Conservation (phyloP, 2,329 filamentous ascomycete species). For the Aureobasidium leucospermi region DNA sequence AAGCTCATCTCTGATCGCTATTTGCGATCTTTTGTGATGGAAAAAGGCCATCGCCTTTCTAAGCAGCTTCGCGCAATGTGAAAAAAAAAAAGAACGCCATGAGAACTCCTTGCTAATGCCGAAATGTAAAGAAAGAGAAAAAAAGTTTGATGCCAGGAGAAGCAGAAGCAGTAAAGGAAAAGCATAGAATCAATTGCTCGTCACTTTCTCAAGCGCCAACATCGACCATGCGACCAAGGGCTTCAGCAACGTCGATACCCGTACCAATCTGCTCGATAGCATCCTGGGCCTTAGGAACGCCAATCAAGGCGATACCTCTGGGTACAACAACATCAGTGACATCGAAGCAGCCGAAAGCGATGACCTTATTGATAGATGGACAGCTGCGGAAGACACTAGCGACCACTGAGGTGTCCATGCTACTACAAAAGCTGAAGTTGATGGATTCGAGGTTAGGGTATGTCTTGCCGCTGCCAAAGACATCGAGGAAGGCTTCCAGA, state of each 20-base stretch:
- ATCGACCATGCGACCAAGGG: slow-evolving; percentile 25
- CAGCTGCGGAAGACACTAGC: slow-evolving; percentile 44
- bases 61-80: background rate
- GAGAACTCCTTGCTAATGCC: slow-evolving; percentile 1
- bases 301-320: slow-evolving; percentile 51
- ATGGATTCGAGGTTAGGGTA: slow-evolving; percentile 66
- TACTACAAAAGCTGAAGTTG: slow-evolving; percentile 54
- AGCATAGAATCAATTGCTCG: too few species aligned
- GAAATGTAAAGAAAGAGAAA: background rate
- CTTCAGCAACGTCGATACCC: slow-evolving; percentile 29
- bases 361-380: slow-evolving; percentile 44
- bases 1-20: background rate
- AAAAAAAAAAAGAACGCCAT: background rate
- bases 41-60: background rate
- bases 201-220: slow-evolving; percentile 16
- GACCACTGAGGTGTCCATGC: slow-evolving; percentile 46
- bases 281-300: slow-evolving; percentile 51
- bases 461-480: slow-evolving; percentile 55
- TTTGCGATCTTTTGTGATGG: background rate
- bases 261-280: slow-evolving; percentile 46
- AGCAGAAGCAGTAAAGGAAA: background rate
- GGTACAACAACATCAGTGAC: slow-evolving; percentile 51
- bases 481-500: slow-evolving; percentile 61
- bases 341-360: slow-evolving; percentile 57
- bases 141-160: background rate